Evolutionary conservation across 176 grass and related monocot genomes (phyloP).

Genomic region (Tillandsia fasciculata): DNA sequence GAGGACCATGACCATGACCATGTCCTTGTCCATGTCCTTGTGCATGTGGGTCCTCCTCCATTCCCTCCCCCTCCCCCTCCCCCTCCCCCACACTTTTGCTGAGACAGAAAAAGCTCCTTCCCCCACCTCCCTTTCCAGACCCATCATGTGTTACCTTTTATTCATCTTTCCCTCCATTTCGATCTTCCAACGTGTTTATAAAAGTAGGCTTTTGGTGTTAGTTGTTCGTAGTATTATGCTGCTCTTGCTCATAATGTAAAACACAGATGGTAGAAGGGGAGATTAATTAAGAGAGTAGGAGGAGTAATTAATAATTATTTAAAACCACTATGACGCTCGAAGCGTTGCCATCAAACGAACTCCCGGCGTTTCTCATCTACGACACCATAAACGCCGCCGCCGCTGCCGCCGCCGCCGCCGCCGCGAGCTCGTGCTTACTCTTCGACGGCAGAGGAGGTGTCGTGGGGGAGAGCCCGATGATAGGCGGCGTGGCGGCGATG

Average conservation of each 20-base stretch:
- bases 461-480: not conserved
- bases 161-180: too few species aligned
- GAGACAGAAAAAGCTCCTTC: not conserved
- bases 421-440: conserved; percentile 10
- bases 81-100: too few species aligned
- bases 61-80: too few species aligned
- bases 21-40: too few species aligned
- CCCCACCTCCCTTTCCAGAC: not conserved
- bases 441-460: conserved; percentile 1
- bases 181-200: not conserved
- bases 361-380: conserved; percentile 30
- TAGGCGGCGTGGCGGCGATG: not conserved
- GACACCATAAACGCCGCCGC: conserved; percentile 38
- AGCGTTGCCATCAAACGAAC: conserved; percentile 9
- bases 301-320: too few species aligned
- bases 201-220: conserved; percentile 36
- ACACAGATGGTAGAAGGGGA: not conserved
- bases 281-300: too few species aligned
- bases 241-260: not conserved
- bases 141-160: too few species aligned
- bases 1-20: too few species aligned
- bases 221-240: conserved; percentile 24
- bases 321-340: conserved; percentile 26
- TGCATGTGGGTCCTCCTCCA: too few species aligned
- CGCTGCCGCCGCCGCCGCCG: not conserved